These are phyloP conservation scores for Fusarium staphyleae DNA, from an alignment of 2,329 filamentous ascomycete species.

Conservation along the genomic window DNA sequence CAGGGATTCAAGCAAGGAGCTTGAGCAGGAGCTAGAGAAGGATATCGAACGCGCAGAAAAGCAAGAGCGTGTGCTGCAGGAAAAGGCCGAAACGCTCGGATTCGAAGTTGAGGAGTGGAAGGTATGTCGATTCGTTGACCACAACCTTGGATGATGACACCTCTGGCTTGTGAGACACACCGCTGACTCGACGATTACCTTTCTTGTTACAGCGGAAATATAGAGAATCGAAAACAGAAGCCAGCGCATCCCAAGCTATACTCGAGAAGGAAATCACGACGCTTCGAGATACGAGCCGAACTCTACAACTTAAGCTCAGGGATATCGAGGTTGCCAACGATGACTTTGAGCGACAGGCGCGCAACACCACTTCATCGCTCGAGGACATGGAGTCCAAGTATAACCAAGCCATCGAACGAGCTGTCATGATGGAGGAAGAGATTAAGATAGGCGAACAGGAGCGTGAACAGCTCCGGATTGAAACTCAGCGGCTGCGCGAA, in stretches of 20 bases:
- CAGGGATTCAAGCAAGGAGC: constrained; percentile 89
- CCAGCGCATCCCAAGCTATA: constrained; percentile 80
- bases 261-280: constrained; percentile 96
- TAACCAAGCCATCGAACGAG: constrained; percentile 90
- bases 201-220: constrained; percentile 76
- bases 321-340: constrained; percentile 99
- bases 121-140: constrained; percentile 59
- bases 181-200: constrained; percentile 24
- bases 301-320: constrained; percentile 81
- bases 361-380: constrained; percentile 92
- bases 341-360: constrained; percentile 95
- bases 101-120: constrained; percentile 99
- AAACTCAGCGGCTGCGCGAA: constrained; percentile 86
- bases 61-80: constrained; percentile 82
- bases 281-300: constrained; percentile 83
- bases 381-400: constrained; percentile 98
- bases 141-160: neutral
- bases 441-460: constrained; percentile 91
- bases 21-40: constrained; percentile 93
- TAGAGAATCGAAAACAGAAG: constrained; percentile 91
- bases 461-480: constrained; percentile 85
- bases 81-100: constrained; percentile 82
- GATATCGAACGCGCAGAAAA: constrained; percentile 96
- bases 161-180: neutral
- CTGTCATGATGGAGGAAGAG: constrained; percentile 94